A percentile compares a stretch with the other conserved stretches of the same genome.
Conservation (phyloP, 257 asterid species). For the Solanum chiquidenum region DNA sequence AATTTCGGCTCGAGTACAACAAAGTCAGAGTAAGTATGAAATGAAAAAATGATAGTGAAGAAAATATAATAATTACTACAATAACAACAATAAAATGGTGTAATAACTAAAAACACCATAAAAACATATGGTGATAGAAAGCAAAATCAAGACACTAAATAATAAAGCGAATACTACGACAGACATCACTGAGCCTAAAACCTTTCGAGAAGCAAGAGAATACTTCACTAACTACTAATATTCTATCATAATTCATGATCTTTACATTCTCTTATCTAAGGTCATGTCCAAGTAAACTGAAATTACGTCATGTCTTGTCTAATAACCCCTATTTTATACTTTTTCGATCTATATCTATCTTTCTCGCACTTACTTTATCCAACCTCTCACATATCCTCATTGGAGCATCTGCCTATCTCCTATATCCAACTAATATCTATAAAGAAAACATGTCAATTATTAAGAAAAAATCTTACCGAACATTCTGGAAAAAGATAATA, state of each 20-base stretch:
- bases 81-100: too few relatives aligned
- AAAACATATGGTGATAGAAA: neutral
- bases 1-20: neutral
- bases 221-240: neutral
- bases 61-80: neutral
- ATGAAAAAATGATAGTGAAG: neutral
- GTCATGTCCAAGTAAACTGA: too few relatives aligned
- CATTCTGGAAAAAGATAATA: too few relatives aligned
- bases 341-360: neutral
- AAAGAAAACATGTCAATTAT: neutral
- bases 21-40: neutral
- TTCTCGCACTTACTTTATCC: too few relatives aligned
- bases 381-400: neutral
- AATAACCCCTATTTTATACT: neutral
- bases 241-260: too few relatives aligned
- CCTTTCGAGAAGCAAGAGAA: neutral
- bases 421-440: too few relatives aligned
- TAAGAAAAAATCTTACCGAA: too few relatives aligned
- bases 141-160: neutral
- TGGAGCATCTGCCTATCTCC: too few relatives aligned
- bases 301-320: neutral
- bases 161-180: neutral
- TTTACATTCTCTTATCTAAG: too few relatives aligned
- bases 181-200: neutral
- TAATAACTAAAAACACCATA: neutral